phyloP scores from a whole-genome alignment of 1,284 basidiomycete species.

The Chiua sp. region DNA sequence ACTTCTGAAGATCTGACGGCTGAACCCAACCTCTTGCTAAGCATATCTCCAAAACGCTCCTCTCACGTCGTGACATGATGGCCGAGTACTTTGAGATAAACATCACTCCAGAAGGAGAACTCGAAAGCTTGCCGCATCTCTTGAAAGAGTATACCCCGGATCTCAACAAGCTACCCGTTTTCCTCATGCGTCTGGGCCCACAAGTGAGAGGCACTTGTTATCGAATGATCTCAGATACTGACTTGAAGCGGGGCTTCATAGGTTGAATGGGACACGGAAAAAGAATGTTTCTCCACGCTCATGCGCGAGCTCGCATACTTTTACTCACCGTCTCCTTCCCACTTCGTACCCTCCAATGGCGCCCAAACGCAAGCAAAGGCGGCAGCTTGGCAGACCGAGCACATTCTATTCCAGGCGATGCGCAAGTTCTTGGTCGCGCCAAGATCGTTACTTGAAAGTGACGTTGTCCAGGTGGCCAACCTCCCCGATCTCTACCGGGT shows the following conservation, averaged over 20 bases:
- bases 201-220: slow-evolving; percentile 54
- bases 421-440: slow-evolving; percentile 77
- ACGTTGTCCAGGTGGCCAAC: slow-evolving; percentile 87
- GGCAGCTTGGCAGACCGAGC: slow-evolving; percentile 85
- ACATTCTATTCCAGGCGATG: slow-evolving; percentile 86
- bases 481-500: slow-evolving; percentile 90
- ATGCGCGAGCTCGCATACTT: slow-evolving; percentile 92
- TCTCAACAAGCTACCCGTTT: slow-evolving; percentile 83
- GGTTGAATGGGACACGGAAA: slow-evolving; percentile 90
- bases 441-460: slow-evolving; percentile 69
- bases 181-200: slow-evolving; percentile 86
- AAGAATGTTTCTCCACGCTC: slow-evolving; percentile 86
- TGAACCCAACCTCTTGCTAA: slow-evolving; percentile 31
- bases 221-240: background rate
- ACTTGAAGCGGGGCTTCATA: slow-evolving; percentile 37
- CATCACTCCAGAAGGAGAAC: slow-evolving; percentile 65
- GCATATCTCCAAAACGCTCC: slow-evolving; percentile 65
- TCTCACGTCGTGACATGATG: slow-evolving; percentile 81
- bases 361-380: slow-evolving; percentile 53
- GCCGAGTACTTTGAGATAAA: slow-evolving; percentile 90
- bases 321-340: slow-evolving; percentile 64
- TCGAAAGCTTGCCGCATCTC: slow-evolving; percentile 83
- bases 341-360: slow-evolving; percentile 33
- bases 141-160: slow-evolving; percentile 87
- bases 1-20: background rate